A percentile compares a stretch with the other conserved stretches of the same genome.
Evolutionary conservation across 306 rosid species (phyloP).

Genomic region (barrel medic (Medicago truncatula)): DNA sequence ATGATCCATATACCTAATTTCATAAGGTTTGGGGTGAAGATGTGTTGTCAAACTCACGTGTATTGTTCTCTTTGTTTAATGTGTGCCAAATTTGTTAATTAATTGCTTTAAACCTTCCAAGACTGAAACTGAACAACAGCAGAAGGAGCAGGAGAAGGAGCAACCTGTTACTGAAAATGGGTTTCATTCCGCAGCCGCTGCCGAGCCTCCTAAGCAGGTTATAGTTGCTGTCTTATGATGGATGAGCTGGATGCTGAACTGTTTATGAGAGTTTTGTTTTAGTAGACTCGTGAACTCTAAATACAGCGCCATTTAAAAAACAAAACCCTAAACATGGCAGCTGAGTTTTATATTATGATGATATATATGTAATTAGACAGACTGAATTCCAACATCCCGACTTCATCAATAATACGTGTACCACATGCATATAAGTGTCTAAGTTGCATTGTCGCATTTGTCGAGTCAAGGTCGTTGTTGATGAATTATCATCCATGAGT

Average conservation of each 20-base stretch:
- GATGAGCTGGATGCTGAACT: too few species aligned
- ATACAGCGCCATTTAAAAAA: neutral
- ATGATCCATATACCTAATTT: too few species aligned
- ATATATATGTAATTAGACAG: neutral
- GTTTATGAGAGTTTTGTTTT: slow-evolving; percentile 31
- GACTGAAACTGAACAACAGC: slow-evolving; percentile 60
- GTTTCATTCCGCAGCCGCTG: slow-evolving; percentile 47
- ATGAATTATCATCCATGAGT: too few species aligned
- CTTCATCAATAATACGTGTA: neutral
- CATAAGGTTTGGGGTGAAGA: too few species aligned
- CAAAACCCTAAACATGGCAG: neutral
- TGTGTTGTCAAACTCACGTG: too few species aligned
- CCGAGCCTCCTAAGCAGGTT: slow-evolving; percentile 83
- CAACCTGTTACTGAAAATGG: slow-evolving; percentile 69
- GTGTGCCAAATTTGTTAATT: slow-evolving; percentile 78
- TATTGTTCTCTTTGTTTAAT: too few species aligned
- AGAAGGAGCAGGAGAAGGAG: too few species aligned
- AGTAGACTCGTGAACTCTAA: neutral
- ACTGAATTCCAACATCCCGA: too few species aligned
- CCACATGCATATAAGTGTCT: too few species aligned
- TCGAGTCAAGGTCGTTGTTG: too few species aligned
- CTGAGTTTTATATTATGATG: neutral
- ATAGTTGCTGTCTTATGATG: too few species aligned
- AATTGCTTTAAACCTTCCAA: slow-evolving; percentile 85
- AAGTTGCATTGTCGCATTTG: too few species aligned